These are phyloP conservation scores for Suillus plorans DNA, from an alignment of 768 basidiomycete species.

Conservation along the genomic window DNA sequence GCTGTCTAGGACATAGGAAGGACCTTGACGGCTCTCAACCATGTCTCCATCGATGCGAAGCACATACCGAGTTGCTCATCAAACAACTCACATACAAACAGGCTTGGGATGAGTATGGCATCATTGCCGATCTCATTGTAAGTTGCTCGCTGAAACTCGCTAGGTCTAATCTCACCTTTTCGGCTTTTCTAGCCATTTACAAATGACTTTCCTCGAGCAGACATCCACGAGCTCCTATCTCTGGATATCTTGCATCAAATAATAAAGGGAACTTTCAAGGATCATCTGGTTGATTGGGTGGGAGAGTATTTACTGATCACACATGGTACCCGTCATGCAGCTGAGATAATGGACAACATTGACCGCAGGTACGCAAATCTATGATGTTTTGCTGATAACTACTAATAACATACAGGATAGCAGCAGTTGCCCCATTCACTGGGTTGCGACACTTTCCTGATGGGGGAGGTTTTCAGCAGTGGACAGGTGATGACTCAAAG, in stretches of 20 bases:
- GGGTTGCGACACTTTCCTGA: conserved; percentile 17
- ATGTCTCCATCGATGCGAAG: conserved; percentile 17
- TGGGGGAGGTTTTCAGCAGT: conserved; percentile 18
- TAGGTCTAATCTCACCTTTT: too few relatives aligned
- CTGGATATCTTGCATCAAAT: conserved; percentile 40
- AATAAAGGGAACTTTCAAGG: conserved; percentile 46
- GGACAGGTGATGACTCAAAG: conserved; percentile 24
- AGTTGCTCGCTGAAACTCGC: too few relatives aligned
- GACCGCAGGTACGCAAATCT: conserved; percentile 3
- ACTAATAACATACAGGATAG: conserved; percentile 19
- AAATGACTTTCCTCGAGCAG: too few relatives aligned
- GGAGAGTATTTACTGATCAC: too few relatives aligned
- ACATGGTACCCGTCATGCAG: too few relatives aligned
- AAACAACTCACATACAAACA: conserved; percentile 23
- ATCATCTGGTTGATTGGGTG: conserved; percentile 40
- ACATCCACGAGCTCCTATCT: too few relatives aligned
- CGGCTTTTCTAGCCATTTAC: too few relatives aligned
- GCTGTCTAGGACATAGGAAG: background rate
- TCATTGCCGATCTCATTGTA: conserved; percentile 22
- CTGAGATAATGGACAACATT: background rate
- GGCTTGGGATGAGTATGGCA: conserved; percentile 37
- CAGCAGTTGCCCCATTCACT: conserved; percentile 27
- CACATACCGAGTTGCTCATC: conserved; percentile 21
- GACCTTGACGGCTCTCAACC: conserved; percentile 9
- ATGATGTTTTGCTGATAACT: background rate